Evolutionary conservation across 106 monocot species (phyloP).

Genomic region (Agapanthus africanus): DNA sequence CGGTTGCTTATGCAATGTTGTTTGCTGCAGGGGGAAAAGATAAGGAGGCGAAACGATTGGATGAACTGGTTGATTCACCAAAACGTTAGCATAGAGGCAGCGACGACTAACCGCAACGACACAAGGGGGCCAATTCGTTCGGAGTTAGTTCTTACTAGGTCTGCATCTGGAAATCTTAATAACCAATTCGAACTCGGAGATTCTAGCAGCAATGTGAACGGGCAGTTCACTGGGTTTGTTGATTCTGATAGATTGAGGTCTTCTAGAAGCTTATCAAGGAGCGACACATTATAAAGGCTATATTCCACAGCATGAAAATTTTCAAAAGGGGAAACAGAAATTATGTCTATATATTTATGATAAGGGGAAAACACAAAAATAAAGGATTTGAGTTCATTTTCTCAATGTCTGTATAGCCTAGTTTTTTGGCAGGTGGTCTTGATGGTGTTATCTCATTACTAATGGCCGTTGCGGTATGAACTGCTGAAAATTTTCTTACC

Average conservation of each 20-base stretch:
- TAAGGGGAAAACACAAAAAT: too few species aligned
- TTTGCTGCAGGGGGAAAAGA: conserved; percentile 55
- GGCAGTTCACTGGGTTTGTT: conserved; percentile 6
- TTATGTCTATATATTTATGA: too few species aligned
- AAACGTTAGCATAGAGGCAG: conserved; percentile 22
- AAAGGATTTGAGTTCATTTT: too few species aligned
- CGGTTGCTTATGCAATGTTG: too few species aligned
- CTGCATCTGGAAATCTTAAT: conserved; percentile 27
- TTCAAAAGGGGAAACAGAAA: too few species aligned
- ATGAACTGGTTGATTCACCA: conserved; percentile 39
- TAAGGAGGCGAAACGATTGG: conserved; percentile 56
- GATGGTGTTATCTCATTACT: too few species aligned
- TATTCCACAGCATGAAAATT: too few species aligned
- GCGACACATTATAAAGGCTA: conserved; percentile 19
- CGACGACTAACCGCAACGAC: conserved; percentile 2
- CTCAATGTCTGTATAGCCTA: too few species aligned
- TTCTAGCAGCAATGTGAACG: conserved; percentile 3
- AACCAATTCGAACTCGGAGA: conserved; percentile 14
- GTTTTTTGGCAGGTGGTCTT: too few species aligned
- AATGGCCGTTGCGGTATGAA: too few species aligned
- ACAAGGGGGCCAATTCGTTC: conserved; percentile 3
- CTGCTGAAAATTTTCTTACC: too few species aligned
- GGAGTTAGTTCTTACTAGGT: conserved; percentile 27
- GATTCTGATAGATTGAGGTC: conserved; percentile 5
- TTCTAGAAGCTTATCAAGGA: conserved; percentile 30